Evolutionary conservation across 1,284 basidiomycete species (phyloP), one percentile per base, ranked within the genome.

Genomic region (Coniophora puteana): DNA sequence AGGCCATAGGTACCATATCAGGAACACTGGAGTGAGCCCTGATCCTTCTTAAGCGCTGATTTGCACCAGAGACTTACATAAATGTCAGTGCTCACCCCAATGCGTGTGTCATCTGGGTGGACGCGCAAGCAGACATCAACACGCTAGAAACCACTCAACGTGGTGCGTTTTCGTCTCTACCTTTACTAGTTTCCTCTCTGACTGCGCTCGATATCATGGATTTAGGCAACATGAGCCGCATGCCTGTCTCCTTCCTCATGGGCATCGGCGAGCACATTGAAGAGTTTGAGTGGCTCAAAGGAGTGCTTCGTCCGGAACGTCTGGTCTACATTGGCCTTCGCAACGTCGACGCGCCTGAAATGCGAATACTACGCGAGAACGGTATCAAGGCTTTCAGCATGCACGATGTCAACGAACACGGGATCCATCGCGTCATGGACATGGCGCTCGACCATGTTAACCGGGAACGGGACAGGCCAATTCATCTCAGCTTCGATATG

Each of bases 371-470:
- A 44, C 81, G 76, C 53, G 82, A 95, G 54, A 75, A 92, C 64
- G 82, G 78, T 43, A 97, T 99, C 75, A 93, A 90, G 63, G 89
- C 86, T 8, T 99, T 90, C 73, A 89, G 86, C 48, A 99, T 99
- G 96, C 93, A 98, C 68, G 92, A 99, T 51, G 87, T 99, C 40
- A 96, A 99, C 69, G 90, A 83, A 67, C 89, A 92, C 58, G 96
- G 96, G 36, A 99, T 99, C 51, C 95, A 92, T 20, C 81, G 83
- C 57, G 90, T 98, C 43, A 85, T 98, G 43, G 91, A 98, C 59
- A 89, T 94, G 89, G 96, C 94, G 24, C 71, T 99, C 48, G 89
- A 96, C 60, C 79, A 92, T 63, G 85, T 99, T 55, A 97, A 96
- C 66, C 90, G 91, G 13, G 72, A 80, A 44, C 73, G 87, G 48